Percentiles rank a stretch among this genome's conserved stretches.
Evolutionary conservation across 768 basidiomycete species (phyloP).

Genomic region (Antrodiella citrinella): DNA sequence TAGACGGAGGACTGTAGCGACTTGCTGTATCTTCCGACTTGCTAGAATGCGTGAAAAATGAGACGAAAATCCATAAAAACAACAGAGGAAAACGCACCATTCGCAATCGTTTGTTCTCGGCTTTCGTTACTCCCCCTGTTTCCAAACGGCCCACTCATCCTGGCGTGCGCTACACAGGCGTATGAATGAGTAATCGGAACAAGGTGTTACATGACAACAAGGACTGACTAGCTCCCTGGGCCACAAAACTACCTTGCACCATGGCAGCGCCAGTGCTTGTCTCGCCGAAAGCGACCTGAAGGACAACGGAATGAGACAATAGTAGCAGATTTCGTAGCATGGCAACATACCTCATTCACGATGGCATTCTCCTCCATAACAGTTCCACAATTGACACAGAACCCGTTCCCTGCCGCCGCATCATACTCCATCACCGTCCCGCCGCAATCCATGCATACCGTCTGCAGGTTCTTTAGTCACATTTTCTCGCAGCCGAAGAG

Average conservation of each 20-base stretch:
- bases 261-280: constrained; percentile 86
- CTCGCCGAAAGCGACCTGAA: constrained; percentile 82
- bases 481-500: neutral
- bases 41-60: constrained; percentile 38
- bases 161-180: constrained; percentile 55
- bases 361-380: constrained; percentile 92
- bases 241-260: constrained; percentile 91
- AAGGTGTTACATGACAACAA: too few relatives aligned
- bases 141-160: constrained; percentile 77
- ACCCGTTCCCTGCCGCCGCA: constrained; percentile 74
- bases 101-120: constrained; percentile 84
- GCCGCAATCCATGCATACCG: constrained; percentile 69
- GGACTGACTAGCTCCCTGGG: constrained; percentile 79
- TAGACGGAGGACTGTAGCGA: constrained; percentile 69
- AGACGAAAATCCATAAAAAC: neutral
- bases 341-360: constrained; percentile 58
- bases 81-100: constrained; percentile 44
- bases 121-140: constrained; percentile 75
- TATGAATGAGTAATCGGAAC: constrained; percentile 1
- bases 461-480: too few relatives aligned
- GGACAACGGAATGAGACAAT: neutral
- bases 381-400: constrained; percentile 80
- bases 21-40: constrained; percentile 72
- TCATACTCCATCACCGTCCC: constrained; percentile 84
- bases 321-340: neutral